A percentile compares a stretch with the other conserved stretches of the same genome.
Conservation (phyloP, 148 eudicot species). For the Polygonum aviculare region DNA sequence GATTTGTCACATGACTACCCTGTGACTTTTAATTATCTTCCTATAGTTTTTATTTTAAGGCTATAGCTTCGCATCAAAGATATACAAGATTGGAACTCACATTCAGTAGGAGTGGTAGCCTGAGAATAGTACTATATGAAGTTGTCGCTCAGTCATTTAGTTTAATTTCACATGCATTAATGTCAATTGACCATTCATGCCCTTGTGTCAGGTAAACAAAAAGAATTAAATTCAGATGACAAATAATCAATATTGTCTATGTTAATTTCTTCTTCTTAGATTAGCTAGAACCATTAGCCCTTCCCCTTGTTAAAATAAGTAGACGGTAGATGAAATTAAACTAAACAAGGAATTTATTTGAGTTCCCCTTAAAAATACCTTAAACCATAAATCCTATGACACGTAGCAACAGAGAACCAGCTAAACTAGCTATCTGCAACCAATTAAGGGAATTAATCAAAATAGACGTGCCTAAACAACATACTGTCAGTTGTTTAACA, state of each 20-base stretch:
- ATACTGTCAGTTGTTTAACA: not conserved
- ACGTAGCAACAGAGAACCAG: not conserved
- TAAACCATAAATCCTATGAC: not conserved
- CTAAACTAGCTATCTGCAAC: not conserved
- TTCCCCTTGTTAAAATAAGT: too few relatives aligned
- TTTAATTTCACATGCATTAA: not conserved
- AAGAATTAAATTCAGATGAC: too few relatives aligned
- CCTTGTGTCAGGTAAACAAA: too few relatives aligned
- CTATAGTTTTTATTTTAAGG: too few relatives aligned
- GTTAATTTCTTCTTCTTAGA: too few relatives aligned
- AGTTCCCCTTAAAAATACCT: not conserved
- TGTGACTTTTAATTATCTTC: too few relatives aligned
- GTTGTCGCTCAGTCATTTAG: not conserved
- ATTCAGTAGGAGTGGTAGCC: not conserved
- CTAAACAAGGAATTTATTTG: not conserved
- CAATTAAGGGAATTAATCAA: not conserved
- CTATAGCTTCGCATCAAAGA: not conserved
- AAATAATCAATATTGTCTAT: too few relatives aligned
- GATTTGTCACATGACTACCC: too few relatives aligned
- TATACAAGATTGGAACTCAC: not conserved
- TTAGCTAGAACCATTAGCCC: too few relatives aligned
- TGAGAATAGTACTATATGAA: not conserved
- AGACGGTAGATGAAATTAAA: not conserved
- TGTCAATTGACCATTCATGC: not conserved
- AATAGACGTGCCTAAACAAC: not conserved